These are phyloP conservation scores for Telfairia occidentalis DNA, from an alignment of 331 rosid species.

Conservation along the genomic window DNA sequence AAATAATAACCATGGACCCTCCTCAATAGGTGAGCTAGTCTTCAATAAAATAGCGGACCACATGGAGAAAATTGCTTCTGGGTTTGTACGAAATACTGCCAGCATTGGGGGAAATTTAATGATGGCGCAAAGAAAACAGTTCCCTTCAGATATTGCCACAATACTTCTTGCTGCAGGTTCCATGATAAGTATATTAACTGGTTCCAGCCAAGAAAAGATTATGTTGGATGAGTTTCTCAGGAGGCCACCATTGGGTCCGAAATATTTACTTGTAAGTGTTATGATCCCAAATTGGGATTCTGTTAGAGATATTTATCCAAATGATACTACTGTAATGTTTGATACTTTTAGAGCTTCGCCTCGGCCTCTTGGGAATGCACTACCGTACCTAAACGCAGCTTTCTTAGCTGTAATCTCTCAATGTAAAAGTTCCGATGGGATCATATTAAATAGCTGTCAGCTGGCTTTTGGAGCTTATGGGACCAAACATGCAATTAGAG, in stretches of 20 bases:
- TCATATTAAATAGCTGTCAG: constrained; percentile 36
- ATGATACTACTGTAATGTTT: constrained; percentile 31
- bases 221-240: constrained; percentile 61
- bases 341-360: constrained; percentile 82
- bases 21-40: constrained; percentile 32
- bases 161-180: constrained; percentile 69
- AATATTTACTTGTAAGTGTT: constrained; percentile 46
- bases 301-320: constrained; percentile 21
- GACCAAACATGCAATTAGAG: constrained; percentile 60
- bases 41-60: constrained; percentile 48
- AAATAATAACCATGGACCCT: constrained; percentile 11
- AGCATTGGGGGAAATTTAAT: constrained; percentile 86
- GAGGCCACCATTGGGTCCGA: constrained; percentile 47
- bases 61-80: constrained; percentile 60
- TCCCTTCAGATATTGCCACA: constrained; percentile 78
- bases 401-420: constrained; percentile 52
- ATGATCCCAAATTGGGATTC: constrained; percentile 51
- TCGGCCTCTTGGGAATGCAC: constrained; percentile 72
- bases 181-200: constrained; percentile 44
- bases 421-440: constrained; percentile 30
- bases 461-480: constrained; percentile 72
- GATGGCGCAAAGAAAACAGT: constrained; percentile 62
- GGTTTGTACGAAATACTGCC: constrained; percentile 63
- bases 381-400: constrained; percentile 68
- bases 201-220: constrained; percentile 33